Evolutionary conservation across 1,284 basidiomycete species (phyloP), one percentile per base, ranked within the genome.

Genomic region (Cerioporus squamosus): DNA sequence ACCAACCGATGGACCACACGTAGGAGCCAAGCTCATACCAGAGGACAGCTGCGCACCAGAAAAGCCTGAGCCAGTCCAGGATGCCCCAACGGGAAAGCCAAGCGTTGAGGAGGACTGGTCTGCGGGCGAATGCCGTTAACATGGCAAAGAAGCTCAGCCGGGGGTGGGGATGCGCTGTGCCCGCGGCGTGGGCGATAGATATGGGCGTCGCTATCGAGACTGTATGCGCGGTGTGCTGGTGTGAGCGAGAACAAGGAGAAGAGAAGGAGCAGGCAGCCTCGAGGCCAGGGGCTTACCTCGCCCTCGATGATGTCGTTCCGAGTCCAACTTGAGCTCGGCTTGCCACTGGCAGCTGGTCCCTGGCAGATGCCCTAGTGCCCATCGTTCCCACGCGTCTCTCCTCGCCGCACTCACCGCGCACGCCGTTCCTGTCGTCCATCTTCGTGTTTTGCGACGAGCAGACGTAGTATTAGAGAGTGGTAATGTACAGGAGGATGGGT

Each of bases 11-110:
- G 53, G 74, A 76, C 75, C 78, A 83, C 59, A 78, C 76, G 66
- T 84, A 87, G 7, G 73, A 65, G 55, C 84, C 81, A 54, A 86
- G 70, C 71, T 93, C 90, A 55, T 80, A 85, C 84, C 87, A 89
- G n/a, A 90, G 71, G 31, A 91, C 74, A 29, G 84, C 64, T 0
- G 86, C 72, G 20, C 87, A 70, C 85, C 87, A 90, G 24, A 81
- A 70, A 26, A 88, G 72, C 17, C 86, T 77, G 48, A 89, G 73
- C 59, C 59, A 67, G 56, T 60, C 57, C n/a, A 67, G 53, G 40
- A 68, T 63, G 3, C 60, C 63, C 63, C 62, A 64, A 29, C 53
- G 54, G 24, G 52, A 43, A 29, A 64, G 36, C 23, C 40, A 47
- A 29, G 45, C 29, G 39, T 61, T 54, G 45, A 60, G 55, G 24